Conservation (phyloP, 306 rosid genomes). For the Cicer arietinum region DNA sequence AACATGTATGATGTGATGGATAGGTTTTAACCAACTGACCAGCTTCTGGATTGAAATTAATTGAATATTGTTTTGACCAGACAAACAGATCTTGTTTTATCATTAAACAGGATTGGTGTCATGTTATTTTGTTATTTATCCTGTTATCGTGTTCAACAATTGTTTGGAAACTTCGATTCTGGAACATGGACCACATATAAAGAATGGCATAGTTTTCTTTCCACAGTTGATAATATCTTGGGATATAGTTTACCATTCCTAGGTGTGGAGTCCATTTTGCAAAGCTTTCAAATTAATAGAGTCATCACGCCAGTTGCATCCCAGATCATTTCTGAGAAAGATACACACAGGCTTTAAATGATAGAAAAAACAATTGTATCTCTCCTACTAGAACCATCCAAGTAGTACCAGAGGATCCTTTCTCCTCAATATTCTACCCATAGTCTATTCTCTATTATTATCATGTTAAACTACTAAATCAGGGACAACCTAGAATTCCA, state of each 20-base stretch:
- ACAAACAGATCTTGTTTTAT: background rate
- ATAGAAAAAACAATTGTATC: background rate
- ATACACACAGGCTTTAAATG: background rate
- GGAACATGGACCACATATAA: background rate
- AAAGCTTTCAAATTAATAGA: background rate
- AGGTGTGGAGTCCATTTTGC: background rate
- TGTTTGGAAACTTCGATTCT: background rate
- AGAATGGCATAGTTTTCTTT: background rate
- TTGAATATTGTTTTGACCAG: background rate
- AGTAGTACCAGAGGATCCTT: background rate
- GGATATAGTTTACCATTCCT: background rate
- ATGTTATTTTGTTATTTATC: background rate
- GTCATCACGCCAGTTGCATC: background rate
- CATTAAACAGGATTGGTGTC: background rate
- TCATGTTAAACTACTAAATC: constrained; percentile 17
- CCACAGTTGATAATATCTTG: background rate
- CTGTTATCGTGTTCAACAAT: background rate
- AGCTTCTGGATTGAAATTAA: background rate
- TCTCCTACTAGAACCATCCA: background rate
- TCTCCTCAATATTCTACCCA: background rate
- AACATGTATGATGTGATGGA: background rate
- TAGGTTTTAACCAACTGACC: background rate
- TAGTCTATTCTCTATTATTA: background rate
- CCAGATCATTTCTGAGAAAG: constrained; percentile 4
- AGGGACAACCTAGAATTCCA: constrained; percentile 24